Evolutionary conservation across 176 grass and related monocot genomes (phyloP).

Genomic region (Cocos nucifera): DNA sequence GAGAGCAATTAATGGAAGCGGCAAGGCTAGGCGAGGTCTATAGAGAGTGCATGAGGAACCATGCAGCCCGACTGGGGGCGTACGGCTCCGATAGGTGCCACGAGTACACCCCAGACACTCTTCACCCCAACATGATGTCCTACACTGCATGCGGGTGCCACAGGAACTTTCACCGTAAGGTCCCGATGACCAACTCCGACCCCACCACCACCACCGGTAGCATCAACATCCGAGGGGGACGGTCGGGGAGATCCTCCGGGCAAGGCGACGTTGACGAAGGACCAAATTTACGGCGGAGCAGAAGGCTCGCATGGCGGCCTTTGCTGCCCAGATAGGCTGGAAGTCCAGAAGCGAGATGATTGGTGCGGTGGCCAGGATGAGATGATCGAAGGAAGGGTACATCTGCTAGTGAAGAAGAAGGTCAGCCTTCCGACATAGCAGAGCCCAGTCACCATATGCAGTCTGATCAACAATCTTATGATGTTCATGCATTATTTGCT

Average conservation of each 20-base stretch:
- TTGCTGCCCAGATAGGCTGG: constrained; percentile 79
- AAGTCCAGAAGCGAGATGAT: constrained; percentile 62
- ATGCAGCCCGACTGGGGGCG: constrained; percentile 7
- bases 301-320: constrained; percentile 57
- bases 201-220: neutral
- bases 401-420: too few species aligned
- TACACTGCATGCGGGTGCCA: constrained; percentile 14
- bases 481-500: too few species aligned
- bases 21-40: constrained; percentile 3
- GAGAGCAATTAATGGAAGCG: neutral
- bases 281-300: constrained; percentile 6
- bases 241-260: neutral
- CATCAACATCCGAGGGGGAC: too few species aligned
- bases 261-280: neutral
- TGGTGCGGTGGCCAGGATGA: constrained; percentile 46
- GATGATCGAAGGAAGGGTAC: too few species aligned
- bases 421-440: too few species aligned
- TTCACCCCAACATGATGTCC: neutral
- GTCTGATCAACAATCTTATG: too few species aligned
- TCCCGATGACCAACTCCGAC: neutral
- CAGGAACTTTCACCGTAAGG: constrained; percentile 20
- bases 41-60: constrained; percentile 17
- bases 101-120: constrained; percentile 11
- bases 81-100: constrained; percentile 14
- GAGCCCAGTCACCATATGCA: too few species aligned